Evolutionary conservation across 345 rosid species (phyloP).

Genomic region (Dipteronia sinensis): DNA sequence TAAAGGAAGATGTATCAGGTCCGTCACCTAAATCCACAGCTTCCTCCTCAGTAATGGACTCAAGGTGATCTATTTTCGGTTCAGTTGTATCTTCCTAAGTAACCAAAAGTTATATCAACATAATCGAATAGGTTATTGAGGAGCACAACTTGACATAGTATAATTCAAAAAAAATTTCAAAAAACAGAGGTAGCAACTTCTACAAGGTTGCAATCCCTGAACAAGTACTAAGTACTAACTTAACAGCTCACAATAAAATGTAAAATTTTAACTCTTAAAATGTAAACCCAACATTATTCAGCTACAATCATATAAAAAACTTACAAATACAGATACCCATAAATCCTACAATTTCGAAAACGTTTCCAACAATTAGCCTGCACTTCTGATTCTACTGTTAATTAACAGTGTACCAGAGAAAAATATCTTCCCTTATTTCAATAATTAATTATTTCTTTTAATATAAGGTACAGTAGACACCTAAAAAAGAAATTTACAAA

Average conservation of each 20-base stretch:
- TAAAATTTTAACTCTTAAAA: background rate
- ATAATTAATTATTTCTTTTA: too few species aligned
- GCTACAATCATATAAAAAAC: background rate
- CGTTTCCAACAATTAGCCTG: background rate
- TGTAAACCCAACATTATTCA: too few species aligned
- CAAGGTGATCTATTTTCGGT: conserved; percentile 47
- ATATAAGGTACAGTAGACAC: too few species aligned
- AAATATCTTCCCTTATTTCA: background rate
- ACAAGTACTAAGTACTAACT: background rate
- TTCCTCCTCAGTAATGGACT: conserved; percentile 49
- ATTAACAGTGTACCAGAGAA: background rate
- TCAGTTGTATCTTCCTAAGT: conserved; percentile 56
- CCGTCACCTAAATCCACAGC: conserved; percentile 50
- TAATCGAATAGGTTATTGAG: background rate
- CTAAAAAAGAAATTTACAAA: too few species aligned
- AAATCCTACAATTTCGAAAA: background rate
- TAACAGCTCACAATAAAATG: background rate
- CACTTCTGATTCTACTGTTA: too few species aligned
- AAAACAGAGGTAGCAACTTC: background rate
- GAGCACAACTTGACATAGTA: background rate
- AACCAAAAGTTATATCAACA: background rate
- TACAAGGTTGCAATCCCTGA: conserved; percentile 7
- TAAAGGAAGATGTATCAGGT: conserved; percentile 94
- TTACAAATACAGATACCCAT: background rate
- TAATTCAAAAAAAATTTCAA: background rate